Conservation (phyloP, 2,329 filamentous ascomycete genomes). For the Chrysosporium queenslandicum region DNA sequence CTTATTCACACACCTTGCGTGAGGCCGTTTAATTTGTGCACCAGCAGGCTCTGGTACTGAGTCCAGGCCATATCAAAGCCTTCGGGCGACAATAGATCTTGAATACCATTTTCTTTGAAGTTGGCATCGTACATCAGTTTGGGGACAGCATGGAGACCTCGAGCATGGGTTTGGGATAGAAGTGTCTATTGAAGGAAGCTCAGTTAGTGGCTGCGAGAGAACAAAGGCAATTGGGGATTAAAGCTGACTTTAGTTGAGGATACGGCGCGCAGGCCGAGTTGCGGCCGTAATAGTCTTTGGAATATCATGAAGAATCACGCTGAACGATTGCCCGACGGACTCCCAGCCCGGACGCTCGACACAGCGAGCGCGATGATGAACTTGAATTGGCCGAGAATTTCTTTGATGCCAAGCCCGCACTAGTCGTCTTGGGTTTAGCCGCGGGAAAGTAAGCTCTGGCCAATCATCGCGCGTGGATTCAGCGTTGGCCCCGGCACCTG, state of each 20-base stretch:
- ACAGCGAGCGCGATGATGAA: not conserved
- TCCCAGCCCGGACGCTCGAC: slow-evolving; percentile 1
- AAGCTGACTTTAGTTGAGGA: slow-evolving; percentile 29
- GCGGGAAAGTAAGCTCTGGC: not conserved
- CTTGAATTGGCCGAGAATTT: slow-evolving; percentile 8
- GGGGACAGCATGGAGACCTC: slow-evolving; percentile 40
- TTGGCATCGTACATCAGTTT: slow-evolving; percentile 38
- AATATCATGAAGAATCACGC: slow-evolving; percentile 31
- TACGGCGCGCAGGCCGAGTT: slow-evolving; percentile 35
- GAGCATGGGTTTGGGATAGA: slow-evolving; percentile 30
- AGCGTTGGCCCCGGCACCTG: not conserved
- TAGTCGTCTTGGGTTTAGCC: not conserved
- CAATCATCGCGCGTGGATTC: not conserved
- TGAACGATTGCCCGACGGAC: slow-evolving; percentile 15
- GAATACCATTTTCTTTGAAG: slow-evolving; percentile 48
- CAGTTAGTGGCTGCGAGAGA: not conserved
- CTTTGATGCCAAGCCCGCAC: slow-evolving; percentile 1
- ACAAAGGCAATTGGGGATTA: slow-evolving; percentile 6
- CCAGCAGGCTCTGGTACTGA: slow-evolving; percentile 64
- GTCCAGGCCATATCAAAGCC: slow-evolving; percentile 71
- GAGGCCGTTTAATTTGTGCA: slow-evolving; percentile 65
- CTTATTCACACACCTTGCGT: slow-evolving; percentile 55
- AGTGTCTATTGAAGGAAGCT: slow-evolving; percentile 18
- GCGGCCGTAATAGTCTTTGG: slow-evolving; percentile 36
- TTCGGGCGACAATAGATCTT: slow-evolving; percentile 58